These are phyloP conservation scores for Phytophthora ramorum DNA, from an alignment of 352 stramenopile species.

Conservation along the genomic window DNA sequence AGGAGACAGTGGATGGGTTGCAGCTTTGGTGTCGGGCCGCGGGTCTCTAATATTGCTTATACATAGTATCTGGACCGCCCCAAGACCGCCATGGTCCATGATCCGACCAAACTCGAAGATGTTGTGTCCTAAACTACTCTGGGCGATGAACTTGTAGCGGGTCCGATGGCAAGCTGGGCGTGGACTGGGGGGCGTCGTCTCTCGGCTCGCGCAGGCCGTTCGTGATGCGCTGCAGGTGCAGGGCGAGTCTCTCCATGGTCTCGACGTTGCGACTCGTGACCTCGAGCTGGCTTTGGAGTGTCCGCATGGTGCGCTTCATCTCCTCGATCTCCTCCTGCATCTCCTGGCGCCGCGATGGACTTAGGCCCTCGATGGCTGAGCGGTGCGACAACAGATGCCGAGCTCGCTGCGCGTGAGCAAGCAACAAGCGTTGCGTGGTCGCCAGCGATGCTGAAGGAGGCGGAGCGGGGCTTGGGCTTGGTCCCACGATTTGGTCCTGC, in stretches of 20 bases:
- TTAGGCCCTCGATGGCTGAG: slow-evolving; percentile 18
- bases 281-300: slow-evolving; percentile 41
- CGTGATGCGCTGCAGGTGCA: slow-evolving; percentile 37
- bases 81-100: too few relatives aligned
- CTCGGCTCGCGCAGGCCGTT: neutral
- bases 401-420: slow-evolving; percentile 24
- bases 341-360: slow-evolving; percentile 26
- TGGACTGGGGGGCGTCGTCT: neutral
- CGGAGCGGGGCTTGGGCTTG: neutral
- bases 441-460: neutral
- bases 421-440: slow-evolving; percentile 2
- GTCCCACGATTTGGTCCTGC: neutral
- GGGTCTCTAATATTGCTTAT: too few relatives aligned
- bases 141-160: neutral
- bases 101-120: too few relatives aligned
- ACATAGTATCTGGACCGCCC: too few relatives aligned
- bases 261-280: slow-evolving; percentile 35
- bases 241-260: slow-evolving; percentile 38
- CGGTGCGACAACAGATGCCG: slow-evolving; percentile 28
- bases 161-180: too few relatives aligned
- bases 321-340: slow-evolving; percentile 43
- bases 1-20: neutral
- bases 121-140: neutral
- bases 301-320: slow-evolving; percentile 31
- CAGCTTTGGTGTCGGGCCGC: too few relatives aligned